Conservation (phyloP, 257 asterid genomes). For the Jacaranda copaia region DNA sequence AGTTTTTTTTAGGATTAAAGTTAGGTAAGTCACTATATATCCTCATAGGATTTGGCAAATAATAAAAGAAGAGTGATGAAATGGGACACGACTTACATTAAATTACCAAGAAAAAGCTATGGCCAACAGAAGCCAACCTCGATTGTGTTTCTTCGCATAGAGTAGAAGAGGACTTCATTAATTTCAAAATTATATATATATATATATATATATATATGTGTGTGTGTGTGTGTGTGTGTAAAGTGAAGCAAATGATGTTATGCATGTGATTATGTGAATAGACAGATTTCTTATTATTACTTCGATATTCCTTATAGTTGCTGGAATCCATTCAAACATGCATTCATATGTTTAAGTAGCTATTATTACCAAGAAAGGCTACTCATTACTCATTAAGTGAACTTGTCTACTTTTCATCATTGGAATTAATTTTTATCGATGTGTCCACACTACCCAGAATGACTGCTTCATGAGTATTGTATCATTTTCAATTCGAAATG, state of each 20-base stretch:
- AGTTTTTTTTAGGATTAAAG: too few relatives aligned
- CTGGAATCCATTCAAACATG: background rate
- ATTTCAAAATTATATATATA: background rate
- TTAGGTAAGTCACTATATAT: too few relatives aligned
- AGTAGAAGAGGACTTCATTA: background rate
- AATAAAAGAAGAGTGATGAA: background rate
- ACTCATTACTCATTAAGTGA: too few relatives aligned
- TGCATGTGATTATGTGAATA: background rate
- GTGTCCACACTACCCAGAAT: background rate
- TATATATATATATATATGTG: too few relatives aligned
- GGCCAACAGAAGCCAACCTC: background rate
- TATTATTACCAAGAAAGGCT: too few relatives aligned
- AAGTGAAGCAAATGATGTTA: background rate
- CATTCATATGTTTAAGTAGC: too few relatives aligned
- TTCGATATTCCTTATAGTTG: background rate
- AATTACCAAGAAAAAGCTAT: background rate
- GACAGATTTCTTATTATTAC: slow-evolving; percentile 2
- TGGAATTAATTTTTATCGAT: background rate
- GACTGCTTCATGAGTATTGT: too few relatives aligned
- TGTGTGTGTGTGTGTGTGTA: too few relatives aligned
- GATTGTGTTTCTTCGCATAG: background rate
- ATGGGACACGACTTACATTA: background rate
- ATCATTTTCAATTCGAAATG: background rate
- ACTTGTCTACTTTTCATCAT: too few relatives aligned
- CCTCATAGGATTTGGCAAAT: too few relatives aligned